Evolutionary conservation across 2,329 filamentous ascomycete genomes (phyloP), one percentile per base, ranked within the genome.

Genomic region (Cladophialophora psammophila): DNA sequence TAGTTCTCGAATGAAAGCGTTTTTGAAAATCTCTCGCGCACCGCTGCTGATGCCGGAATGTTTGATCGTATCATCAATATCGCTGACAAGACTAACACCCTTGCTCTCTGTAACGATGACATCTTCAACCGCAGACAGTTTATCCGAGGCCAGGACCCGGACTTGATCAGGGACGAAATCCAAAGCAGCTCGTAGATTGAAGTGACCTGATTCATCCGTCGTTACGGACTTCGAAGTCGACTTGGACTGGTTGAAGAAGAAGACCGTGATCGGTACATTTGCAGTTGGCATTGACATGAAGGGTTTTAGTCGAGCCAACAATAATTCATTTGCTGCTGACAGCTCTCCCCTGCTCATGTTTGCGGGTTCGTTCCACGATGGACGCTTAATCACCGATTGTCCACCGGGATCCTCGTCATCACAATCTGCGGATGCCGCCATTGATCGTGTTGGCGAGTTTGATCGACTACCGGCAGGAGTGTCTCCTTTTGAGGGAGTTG

Each of bases 41-140:
- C 96, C 95, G 60, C 87, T 87, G 1, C 88, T 87, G 71, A 99
- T 97, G 64, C 94, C 96, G 20, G 95, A 97, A 74, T 93, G 91
- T 78, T 99, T 99, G 76, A 99, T 90, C 0, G 95, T 99, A 78
- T 99, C 95, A 75, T 99, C 95, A 70, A 99, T 95, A 76, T 99
- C 95, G 76, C 93, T 98, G 77, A 99, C 98, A 66, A 99, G 76
- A 77, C 94, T 98, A 69, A 99, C 87, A 48, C 95, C 95, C 26
- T 82, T 83, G 0, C 91, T 87, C 66, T 94, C 90, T 3, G 91
- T 93, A 59, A 98, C 82, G 48, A 88, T 84, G 53, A 99, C 85
- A 63, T 91, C 86, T 70, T 95, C 91, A 1, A 90, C 92, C 0
- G 89, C 90, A 15, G 94, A 96, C 3, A 99, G 83, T 65, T 90